These are phyloP conservation scores for Lentinula boryana DNA, from an alignment of 768 basidiomycete species.

Conservation along the genomic window DNA sequence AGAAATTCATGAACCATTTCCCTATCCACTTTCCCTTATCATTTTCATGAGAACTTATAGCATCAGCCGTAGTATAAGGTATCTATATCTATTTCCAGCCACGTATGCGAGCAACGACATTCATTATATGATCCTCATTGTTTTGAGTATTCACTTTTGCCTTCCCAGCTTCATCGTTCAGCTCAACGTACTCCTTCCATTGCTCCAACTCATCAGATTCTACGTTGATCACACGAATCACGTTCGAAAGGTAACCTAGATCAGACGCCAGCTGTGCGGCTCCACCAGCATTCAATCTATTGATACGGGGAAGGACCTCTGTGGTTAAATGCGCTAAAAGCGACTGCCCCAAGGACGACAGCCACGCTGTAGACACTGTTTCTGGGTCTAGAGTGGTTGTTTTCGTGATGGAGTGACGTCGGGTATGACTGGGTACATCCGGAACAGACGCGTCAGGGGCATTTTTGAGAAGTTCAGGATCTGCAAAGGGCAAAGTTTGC, in stretches of 20 bases:
- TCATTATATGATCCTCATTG: slow-evolving; percentile 26
- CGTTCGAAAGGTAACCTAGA: slow-evolving; percentile 85
- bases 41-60: not conserved
- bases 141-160: slow-evolving; percentile 22
- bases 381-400: slow-evolving; percentile 54
- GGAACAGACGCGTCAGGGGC: slow-evolving; percentile 35
- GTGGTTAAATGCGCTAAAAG: slow-evolving; percentile 70
- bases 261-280: slow-evolving; percentile 84
- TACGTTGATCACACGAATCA: slow-evolving; percentile 85
- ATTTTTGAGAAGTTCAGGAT: slow-evolving; percentile 45
- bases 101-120: slow-evolving; percentile 30
- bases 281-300: slow-evolving; percentile 55
- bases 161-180: slow-evolving; percentile 48
- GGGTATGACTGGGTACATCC: slow-evolving; percentile 26
- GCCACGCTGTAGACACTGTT: slow-evolving; percentile 84
- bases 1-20: too few species aligned
- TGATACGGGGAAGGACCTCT: slow-evolving; percentile 67
- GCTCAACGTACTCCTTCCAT: slow-evolving; percentile 70
- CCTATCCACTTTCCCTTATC: too few species aligned
- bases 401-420: slow-evolving; percentile 32
- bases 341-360: slow-evolving; percentile 81
- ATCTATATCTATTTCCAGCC: slow-evolving; percentile 18
- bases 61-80: too few species aligned
- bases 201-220: slow-evolving; percentile 73
- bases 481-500: slow-evolving; percentile 70